Conservation (phyloP, 2,329 filamentous ascomycete genomes). For the Tolypocladium amazonense region DNA sequence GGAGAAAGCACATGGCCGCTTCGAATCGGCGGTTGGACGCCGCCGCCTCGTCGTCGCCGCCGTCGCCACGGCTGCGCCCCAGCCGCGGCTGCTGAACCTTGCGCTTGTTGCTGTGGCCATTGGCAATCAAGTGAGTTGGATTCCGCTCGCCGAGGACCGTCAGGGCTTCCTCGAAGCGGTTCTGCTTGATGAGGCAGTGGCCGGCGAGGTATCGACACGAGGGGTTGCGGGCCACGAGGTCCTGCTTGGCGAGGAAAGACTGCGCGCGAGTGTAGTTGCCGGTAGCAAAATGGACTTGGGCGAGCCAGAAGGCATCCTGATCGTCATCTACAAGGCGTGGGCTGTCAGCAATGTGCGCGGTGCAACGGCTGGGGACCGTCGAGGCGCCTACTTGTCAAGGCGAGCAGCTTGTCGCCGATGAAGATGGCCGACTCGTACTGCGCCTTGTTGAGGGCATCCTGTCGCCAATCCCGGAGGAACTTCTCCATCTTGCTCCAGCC, state of each 20-base stretch:
- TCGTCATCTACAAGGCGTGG: slow-evolving; percentile 59
- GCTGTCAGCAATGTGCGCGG: neutral
- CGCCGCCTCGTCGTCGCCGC: slow-evolving; percentile 49
- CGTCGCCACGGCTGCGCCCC: slow-evolving; percentile 20
- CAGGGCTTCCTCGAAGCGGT: slow-evolving; percentile 81
- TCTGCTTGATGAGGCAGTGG: slow-evolving; percentile 89
- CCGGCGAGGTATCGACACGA: slow-evolving; percentile 88
- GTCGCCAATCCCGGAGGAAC: slow-evolving; percentile 87
- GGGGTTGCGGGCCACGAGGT: slow-evolving; percentile 69
- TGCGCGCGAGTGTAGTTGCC: slow-evolving; percentile 92
- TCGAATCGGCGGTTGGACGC: slow-evolving; percentile 73
- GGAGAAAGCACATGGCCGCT: slow-evolving; percentile 92
- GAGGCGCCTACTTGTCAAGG: slow-evolving; percentile 69
- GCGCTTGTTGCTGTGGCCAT: slow-evolving; percentile 29
- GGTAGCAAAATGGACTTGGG: slow-evolving; percentile 94
- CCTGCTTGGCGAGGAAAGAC: slow-evolving; percentile 72
- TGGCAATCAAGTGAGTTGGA: slow-evolving; percentile 75
- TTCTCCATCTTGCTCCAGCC: slow-evolving; percentile 60
- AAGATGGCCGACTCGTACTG: slow-evolving; percentile 96
- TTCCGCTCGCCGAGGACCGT: slow-evolving; percentile 82
- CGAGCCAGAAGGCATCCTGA: slow-evolving; percentile 91
- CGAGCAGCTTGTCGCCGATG: slow-evolving; percentile 92
- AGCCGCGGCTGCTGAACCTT: slow-evolving; percentile 25
- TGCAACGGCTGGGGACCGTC: neutral
- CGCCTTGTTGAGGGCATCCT: slow-evolving; percentile 89